Evolutionary conservation across 2,329 filamentous ascomycete species (phyloP).

Genomic region (Albophoma yamanashiensis): DNA sequence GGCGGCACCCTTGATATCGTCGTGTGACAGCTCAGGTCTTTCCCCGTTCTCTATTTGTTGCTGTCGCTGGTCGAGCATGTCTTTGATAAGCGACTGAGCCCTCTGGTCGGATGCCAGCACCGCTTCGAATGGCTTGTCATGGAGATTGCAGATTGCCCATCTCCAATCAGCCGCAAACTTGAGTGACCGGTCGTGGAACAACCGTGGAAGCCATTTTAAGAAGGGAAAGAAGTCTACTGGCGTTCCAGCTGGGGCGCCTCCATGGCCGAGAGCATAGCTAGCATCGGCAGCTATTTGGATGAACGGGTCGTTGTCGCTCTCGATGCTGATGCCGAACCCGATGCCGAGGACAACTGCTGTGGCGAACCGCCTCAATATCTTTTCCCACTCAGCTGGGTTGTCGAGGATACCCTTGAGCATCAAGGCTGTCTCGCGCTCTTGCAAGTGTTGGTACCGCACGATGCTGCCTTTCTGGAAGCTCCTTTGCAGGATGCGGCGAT

Average conservation of each 20-base stretch:
- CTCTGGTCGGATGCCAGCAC: slow-evolving; percentile 17
- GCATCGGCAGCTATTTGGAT: slow-evolving; percentile 25
- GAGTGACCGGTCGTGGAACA: slow-evolving; percentile 18
- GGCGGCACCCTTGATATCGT: slow-evolving; percentile 38
- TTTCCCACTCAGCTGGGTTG: slow-evolving; percentile 24
- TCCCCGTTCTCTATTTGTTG: slow-evolving; percentile 13
- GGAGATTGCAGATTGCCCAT: slow-evolving; percentile 25
- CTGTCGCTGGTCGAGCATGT: slow-evolving; percentile 15
- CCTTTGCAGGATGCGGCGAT: slow-evolving; percentile 31
- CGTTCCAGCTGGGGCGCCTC: slow-evolving; percentile 20
- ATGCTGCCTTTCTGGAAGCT: slow-evolving; percentile 29
- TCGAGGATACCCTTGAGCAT: slow-evolving; percentile 19
- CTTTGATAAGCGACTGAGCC: slow-evolving; percentile 17
- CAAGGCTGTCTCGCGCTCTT: slow-evolving; percentile 20
- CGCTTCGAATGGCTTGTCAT: slow-evolving; percentile 31
- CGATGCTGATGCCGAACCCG: slow-evolving; percentile 29
- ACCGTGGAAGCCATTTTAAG: slow-evolving; percentile 29
- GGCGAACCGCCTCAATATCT: slow-evolving; percentile 24
- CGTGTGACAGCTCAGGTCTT: slow-evolving; percentile 22
- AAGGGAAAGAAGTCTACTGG: slow-evolving; percentile 38
- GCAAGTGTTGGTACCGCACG: slow-evolving; percentile 20
- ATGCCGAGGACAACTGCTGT: slow-evolving; percentile 30
- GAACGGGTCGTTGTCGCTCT: slow-evolving; percentile 25
- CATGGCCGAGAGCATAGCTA: slow-evolving; percentile 16
- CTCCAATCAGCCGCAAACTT: slow-evolving; percentile 17